Percentiles rank a stretch among this genome's conserved stretches.
These are phyloP conservation scores for Keithomyces neogunnii DNA, from an alignment of 2,329 filamentous ascomycete species.

Conservation along the genomic window DNA sequence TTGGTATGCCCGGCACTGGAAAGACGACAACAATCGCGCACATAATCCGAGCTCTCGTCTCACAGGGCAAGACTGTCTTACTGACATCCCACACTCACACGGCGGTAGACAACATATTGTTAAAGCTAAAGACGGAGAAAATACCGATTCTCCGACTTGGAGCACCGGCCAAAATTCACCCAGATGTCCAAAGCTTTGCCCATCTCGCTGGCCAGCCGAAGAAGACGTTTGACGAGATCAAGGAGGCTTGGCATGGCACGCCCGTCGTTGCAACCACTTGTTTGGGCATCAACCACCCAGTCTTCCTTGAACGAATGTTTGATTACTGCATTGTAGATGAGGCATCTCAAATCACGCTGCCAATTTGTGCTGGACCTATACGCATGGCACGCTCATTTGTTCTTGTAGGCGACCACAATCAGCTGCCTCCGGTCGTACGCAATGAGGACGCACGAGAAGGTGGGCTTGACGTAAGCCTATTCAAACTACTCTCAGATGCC, in stretches of 20 bases:
- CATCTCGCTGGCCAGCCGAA: constrained; percentile 68
- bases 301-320: constrained; percentile 84
- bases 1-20: constrained; percentile 96
- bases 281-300: constrained; percentile 77
- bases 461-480: constrained; percentile 85
- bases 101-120: constrained; percentile 92
- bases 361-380: constrained; percentile 89
- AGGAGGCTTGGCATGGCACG: constrained; percentile 73
- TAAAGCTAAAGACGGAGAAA: constrained; percentile 76
- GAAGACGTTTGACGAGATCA: constrained; percentile 73
- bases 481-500: constrained; percentile 83
- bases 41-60: constrained; percentile 83
- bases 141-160: constrained; percentile 81
- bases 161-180: constrained; percentile 75
- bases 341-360: constrained; percentile 92
- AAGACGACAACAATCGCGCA: constrained; percentile 98
- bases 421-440: constrained; percentile 87
- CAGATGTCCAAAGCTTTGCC: constrained; percentile 78
- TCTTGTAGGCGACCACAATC: constrained; percentile 92
- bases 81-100: constrained; percentile 96
- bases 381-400: constrained; percentile 89
- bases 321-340: constrained; percentile 99
- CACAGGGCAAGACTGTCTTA: constrained; percentile 85
- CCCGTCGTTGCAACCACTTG: constrained; percentile 93
- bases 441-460: constrained; percentile 81